Conservation (phyloP, 2,329 filamentous ascomycete species). For the Gaeumannomyces tritici region DNA sequence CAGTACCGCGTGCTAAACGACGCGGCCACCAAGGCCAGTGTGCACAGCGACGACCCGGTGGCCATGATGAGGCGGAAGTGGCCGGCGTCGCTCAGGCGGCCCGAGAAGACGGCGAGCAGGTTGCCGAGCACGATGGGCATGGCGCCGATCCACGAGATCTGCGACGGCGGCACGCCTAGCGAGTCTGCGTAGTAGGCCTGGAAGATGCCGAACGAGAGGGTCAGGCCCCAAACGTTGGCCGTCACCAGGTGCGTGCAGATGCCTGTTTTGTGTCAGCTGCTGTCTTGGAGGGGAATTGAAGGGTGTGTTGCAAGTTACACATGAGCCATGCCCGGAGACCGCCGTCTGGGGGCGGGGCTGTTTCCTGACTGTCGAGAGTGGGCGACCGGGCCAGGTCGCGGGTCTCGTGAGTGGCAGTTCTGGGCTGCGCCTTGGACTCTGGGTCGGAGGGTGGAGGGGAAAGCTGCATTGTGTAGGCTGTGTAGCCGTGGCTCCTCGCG, state of each 20-base stretch:
- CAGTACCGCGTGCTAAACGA: constrained; percentile 9
- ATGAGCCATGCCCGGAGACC: constrained; percentile 7
- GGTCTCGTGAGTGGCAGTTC: too few species aligned
- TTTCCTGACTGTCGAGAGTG: neutral
- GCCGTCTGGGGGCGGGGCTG: constrained; percentile 7
- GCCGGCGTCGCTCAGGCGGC: constrained; percentile 10
- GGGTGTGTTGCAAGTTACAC: too few species aligned
- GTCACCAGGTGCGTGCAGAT: constrained; percentile 16
- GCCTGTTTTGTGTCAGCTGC: neutral
- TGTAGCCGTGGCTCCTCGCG: too few species aligned
- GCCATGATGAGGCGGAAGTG: constrained; percentile 8
- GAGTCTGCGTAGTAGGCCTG: constrained; percentile 12
- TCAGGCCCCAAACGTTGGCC: constrained; percentile 11
- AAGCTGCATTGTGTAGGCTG: too few species aligned
- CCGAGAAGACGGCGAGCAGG: constrained; percentile 7
- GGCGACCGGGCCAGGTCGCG: neutral
- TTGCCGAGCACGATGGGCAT: constrained; percentile 9
- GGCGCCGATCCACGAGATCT: constrained; percentile 13
- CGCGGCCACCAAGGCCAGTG: constrained; percentile 8
- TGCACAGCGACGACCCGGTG: constrained; percentile 5
- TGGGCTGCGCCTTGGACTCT: too few species aligned
- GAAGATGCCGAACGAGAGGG: constrained; percentile 13
- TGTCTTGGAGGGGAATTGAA: neutral
- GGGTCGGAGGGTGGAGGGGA: too few species aligned
- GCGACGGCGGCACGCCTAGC: constrained; percentile 8